Evolutionary conservation across 306 rosid species (phyloP).

Genomic region (Malus fusca): DNA sequence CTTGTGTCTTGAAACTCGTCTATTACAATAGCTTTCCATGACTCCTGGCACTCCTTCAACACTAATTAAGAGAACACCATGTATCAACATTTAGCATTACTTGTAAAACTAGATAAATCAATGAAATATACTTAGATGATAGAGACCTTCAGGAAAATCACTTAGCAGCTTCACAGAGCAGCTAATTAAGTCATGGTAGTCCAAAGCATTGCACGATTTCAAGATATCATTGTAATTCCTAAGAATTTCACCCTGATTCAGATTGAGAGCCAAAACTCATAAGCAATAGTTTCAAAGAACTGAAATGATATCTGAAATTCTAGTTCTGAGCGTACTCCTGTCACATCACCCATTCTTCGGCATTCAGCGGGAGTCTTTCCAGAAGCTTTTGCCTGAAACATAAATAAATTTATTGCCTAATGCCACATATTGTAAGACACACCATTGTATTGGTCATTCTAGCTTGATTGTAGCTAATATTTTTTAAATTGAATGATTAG

Average conservation of each 20-base stretch:
- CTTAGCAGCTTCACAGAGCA: conserved; percentile 78
- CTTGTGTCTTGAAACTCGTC: conserved; percentile 99
- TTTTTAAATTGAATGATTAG: background rate
- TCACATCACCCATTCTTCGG: conserved; percentile 58
- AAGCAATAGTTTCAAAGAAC: conserved; percentile 12
- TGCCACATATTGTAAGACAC: background rate
- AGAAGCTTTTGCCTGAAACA: conserved; percentile 82
- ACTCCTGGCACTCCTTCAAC: conserved; percentile 61
- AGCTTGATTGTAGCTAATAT: background rate
- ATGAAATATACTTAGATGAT: conserved; percentile 14
- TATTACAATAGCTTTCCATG: conserved; percentile 79
- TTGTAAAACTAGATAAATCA: background rate
- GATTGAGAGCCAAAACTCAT: conserved; percentile 26
- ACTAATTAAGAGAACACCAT: conserved; percentile 33
- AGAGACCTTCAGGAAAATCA: conserved; percentile 78
- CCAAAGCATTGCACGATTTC: conserved; percentile 84
- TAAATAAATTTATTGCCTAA: background rate
- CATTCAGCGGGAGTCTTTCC: conserved; percentile 63
- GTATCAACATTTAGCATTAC: background rate
- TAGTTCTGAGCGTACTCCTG: conserved; percentile 60
- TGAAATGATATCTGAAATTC: conserved; percentile 7
- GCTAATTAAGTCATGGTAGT: conserved; percentile 92
- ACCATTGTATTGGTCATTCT: background rate
- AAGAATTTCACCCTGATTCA: conserved; percentile 71
- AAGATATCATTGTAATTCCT: conserved; percentile 63